Percentiles rank a stretch among this genome's conserved stretches.
Evolutionary conservation across 177 flowering plant genomes (phyloP).

Genomic region (Vitis hybrid): DNA sequence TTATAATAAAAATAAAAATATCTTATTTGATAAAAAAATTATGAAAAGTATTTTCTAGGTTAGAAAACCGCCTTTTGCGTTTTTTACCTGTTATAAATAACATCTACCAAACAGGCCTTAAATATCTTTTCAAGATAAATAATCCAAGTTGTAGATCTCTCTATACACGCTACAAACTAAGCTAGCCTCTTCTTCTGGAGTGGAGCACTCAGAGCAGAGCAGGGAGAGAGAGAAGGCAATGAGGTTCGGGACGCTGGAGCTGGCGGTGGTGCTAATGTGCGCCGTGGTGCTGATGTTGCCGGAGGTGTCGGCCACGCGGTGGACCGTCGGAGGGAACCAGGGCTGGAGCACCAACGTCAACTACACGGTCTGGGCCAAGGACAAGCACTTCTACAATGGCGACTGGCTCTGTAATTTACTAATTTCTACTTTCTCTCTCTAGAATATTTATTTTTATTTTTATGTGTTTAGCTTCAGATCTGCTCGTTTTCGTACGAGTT

Average conservation of each 20-base stretch:
- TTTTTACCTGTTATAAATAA: no score
- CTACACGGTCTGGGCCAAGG: conserved; percentile 64
- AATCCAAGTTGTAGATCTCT: background rate
- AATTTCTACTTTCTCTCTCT: conserved; percentile 8
- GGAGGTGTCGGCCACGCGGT: conserved; percentile 39
- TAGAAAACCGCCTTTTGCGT: no score
- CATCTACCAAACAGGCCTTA: no score
- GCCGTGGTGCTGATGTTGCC: conserved; percentile 36
- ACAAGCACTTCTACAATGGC: conserved; percentile 47
- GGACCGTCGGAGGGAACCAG: conserved; percentile 45
- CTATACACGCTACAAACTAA: no score
- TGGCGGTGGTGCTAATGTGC: conserved; percentile 21
- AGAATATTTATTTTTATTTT: background rate
- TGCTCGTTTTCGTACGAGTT: background rate
- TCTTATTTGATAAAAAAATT: no score
- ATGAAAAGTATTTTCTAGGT: no score
- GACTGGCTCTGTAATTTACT: conserved; percentile 73
- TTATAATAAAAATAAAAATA: no score
- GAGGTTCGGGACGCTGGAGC: conserved; percentile 11
- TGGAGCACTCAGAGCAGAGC: conserved; percentile 17
- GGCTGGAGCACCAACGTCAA: conserved; percentile 59
- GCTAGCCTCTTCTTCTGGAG: background rate
- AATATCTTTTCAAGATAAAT: background rate
- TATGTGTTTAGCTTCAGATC: background rate
- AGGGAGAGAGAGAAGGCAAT: conserved; percentile 20